Base-by-base conservation (phyloP, 2,329 filamentous ascomycete species). In the Dothideomycetes sp. region DNA sequence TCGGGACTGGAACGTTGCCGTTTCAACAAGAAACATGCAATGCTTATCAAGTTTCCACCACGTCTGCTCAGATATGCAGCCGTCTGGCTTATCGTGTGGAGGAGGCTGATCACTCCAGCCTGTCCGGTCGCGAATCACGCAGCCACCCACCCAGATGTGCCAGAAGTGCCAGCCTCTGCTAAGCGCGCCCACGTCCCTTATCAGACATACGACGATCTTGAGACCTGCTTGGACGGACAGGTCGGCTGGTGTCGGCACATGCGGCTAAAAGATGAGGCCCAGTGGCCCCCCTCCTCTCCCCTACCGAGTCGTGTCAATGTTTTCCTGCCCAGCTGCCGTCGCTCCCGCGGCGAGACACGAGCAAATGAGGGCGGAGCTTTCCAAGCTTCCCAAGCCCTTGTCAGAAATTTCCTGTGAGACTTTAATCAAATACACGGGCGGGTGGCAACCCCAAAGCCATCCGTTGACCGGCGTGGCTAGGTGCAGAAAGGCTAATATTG, bases 231-330 rank as follows among this genome's bases (percentile, higher is more conserved):
- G n/a, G n/a, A n/a, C n/a, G n/a, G n/a, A n/a, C n/a, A n/a, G 22
- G 22, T 27, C 7, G 22, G 22, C 12, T 27, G 17, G 34, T 41
- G 19, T 33, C 34, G 39, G 39, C 14, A 37, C 29, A 37, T 32
- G 30, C 39, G 39, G 39, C 39, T 37, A 34, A 36, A 27, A 7
- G 22, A 7, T 7, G 12, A 27, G n/a, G n/a, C n/a, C n/a, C n/a
- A n/a, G n/a, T n/a, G n/a, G n/a, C n/a, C n/a, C n/a, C n/a, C n/a
- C n/a, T n/a, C n/a, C n/a, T n/a, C n/a, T n/a, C 22, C 22, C 22
- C 22, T 12, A 27, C 22, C 22, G 22, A 27, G 22, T n/a, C n/a
- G n/a, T n/a, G n/a, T n/a, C n/a, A n/a, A n/a, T n/a, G n/a, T n/a
- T n/a, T n/a, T n/a, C n/a, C n/a, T n/a, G n/a, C n/a, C n/a, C n/a